Conservation (phyloP, 345 rosid genomes). For the Viola odorata region DNA sequence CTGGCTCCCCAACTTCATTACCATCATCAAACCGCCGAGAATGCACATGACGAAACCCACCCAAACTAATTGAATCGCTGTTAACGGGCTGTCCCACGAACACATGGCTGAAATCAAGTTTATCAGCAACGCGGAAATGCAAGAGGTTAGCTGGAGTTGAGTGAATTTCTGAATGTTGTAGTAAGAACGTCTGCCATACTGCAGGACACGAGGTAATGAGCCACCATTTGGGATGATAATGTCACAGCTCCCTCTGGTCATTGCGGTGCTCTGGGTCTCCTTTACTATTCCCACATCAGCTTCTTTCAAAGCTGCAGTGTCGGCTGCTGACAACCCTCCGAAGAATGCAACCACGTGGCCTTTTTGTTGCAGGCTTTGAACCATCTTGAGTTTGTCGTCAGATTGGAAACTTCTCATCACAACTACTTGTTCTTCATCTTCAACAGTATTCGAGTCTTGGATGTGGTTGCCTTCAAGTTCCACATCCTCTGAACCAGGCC, state of each 20-base stretch:
- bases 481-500: background rate
- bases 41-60: constrained; percentile 3
- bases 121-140: constrained; percentile 22
- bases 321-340: constrained; percentile 14
- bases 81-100: constrained; percentile 14
- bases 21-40: constrained; percentile 18
- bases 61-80: constrained; percentile 24
- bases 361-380: constrained; percentile 7
- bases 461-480: constrained; percentile 10
- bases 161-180: constrained; percentile 24
- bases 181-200: constrained; percentile 17
- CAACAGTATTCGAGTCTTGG: background rate
- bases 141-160: constrained; percentile 19
- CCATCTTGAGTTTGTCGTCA: constrained; percentile 16
- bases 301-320: constrained; percentile 16
- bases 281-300: constrained; percentile 11
- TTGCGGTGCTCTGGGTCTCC: background rate
- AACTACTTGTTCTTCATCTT: background rate
- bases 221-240: constrained; percentile 3
- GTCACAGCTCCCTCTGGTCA: constrained; percentile 13
- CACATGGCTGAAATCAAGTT: constrained; percentile 12
- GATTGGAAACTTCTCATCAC: constrained; percentile 10
- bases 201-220: constrained; percentile 2
- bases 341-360: constrained; percentile 20
- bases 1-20: constrained; percentile 10